Evolutionary conservation across 331 rosid genomes (phyloP).

Genomic region (Prunus yedoensis): DNA sequence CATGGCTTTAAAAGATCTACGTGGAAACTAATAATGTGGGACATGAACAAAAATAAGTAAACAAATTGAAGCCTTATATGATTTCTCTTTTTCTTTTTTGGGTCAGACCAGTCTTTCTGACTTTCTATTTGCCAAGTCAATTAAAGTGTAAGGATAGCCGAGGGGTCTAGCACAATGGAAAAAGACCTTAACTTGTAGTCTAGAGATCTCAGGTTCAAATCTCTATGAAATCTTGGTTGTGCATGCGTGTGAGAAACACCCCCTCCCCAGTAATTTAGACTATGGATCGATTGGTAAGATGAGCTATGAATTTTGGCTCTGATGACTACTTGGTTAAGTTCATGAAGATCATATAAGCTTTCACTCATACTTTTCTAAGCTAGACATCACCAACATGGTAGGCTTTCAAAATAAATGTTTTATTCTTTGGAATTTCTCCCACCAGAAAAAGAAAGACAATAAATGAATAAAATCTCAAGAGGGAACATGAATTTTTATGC

Average conservation of each 20-base stretch:
- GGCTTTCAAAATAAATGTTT: no score
- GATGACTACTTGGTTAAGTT: background rate
- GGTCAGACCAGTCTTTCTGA: slow-evolving; percentile 2
- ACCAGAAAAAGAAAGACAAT: no score
- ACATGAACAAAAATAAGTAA: background rate
- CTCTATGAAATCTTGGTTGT: no score
- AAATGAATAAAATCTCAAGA: no score
- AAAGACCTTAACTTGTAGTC: no score
- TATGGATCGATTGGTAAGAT: no score
- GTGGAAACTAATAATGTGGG: background rate
- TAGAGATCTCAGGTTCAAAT: accelerated
- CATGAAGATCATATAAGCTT: background rate
- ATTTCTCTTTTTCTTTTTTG: background rate
- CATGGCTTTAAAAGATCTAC: slow-evolving; percentile 6
- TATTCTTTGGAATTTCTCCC: no score
- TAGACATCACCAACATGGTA: background rate
- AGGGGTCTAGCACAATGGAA: accelerated
- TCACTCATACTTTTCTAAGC: background rate
- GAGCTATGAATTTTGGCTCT: background rate
- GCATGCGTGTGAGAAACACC: no score
- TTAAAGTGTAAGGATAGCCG: background rate
- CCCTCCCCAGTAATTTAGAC: no score
- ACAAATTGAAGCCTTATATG: background rate
- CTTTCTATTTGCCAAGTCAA: background rate
- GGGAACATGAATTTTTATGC: no score